Evolutionary conservation across 2,329 filamentous ascomycete genomes (phyloP), one percentile per base, ranked within the genome.

Genomic region (Fusarium sp.): DNA sequence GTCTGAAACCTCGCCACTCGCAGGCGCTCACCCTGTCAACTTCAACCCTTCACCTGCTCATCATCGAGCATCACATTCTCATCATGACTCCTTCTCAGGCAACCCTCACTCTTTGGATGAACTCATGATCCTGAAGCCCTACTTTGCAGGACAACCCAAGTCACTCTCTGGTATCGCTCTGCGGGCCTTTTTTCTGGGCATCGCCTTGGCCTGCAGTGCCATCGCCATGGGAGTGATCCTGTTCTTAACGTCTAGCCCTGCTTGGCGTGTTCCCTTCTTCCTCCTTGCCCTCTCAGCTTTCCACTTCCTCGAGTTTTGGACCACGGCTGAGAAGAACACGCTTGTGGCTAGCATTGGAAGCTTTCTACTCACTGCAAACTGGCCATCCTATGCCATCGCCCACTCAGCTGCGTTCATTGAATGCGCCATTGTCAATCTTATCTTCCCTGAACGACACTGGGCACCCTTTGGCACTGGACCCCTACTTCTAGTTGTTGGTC

Each of bases 271-370:
- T 10, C 86, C 88, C 29, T 89, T 91, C 77, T 95, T 95, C 82
- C 75, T 91, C 47, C 82, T 83, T 52, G 83, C 89, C 16, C 89
- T 98, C 47, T 87, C 91, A 26, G 74, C 91, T 29, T 98, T 98
- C 82, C 96, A 99, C 84, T 98, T 97, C 81, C 90, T 98, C 79
- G 96, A 99, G 81, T 99, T 94, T 84, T 97, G 90, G 85, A 93
- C 91, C 31, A 98, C 95, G 0, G 94, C 95, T 11, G 84, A 86
- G 57, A 93, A 92, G 82, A 98, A 98, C 80, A 93, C 93, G 0
- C 85, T 86, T 18, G 85, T 89, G 52, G 93, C 93, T 21, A 87
- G 85, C 24, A 84, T 94, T 21, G 87, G 88, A 54, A 92, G 93
- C 35, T 99, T 97, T 78, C 88, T 99, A 16, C 85, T 98, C 35